These are phyloP conservation scores for Gryganskiella cystojenkinii DNA, from an alignment of 192 early-diverging fungal genomes.

Conservation along the genomic window DNA sequence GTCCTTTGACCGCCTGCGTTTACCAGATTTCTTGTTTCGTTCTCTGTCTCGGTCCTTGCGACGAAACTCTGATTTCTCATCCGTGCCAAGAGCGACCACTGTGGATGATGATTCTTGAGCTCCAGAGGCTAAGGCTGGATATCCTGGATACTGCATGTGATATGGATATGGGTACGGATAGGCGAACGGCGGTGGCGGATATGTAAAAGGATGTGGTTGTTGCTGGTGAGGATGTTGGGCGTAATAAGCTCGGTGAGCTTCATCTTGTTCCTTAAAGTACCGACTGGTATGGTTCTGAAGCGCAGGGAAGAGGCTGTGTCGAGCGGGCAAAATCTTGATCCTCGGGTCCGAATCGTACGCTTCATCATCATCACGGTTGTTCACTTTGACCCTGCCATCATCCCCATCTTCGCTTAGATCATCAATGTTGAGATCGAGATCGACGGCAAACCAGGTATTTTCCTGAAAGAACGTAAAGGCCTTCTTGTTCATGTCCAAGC, in stretches of 20 bases:
- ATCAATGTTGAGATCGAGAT: constrained; percentile 25
- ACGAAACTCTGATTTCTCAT: not conserved
- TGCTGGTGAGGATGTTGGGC: not conserved
- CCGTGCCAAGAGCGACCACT: not conserved
- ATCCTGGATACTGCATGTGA: too few relatives aligned
- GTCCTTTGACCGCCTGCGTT: constrained; percentile 30
- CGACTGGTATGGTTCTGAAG: constrained; percentile 16
- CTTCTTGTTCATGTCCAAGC: constrained; percentile 40
- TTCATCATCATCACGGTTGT: constrained; percentile 36
- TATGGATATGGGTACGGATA: constrained; percentile 15
- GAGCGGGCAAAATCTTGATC: constrained; percentile 35
- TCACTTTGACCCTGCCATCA: too few relatives aligned
- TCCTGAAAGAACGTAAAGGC: constrained; percentile 50
- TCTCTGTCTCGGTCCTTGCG: too few relatives aligned
- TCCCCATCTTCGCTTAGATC: too few relatives aligned
- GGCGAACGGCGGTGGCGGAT: constrained; percentile 22
- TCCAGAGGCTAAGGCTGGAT: too few relatives aligned
- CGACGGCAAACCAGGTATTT: constrained; percentile 52
- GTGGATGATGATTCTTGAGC: not conserved
- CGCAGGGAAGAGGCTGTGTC: constrained; percentile 39
- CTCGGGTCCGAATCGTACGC: constrained; percentile 22
- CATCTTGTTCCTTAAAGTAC: not conserved
- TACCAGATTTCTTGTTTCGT: too few relatives aligned
- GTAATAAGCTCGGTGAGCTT: not conserved
- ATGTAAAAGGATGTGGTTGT: too few relatives aligned